These are phyloP conservation scores for Phytophthora syringae DNA, from an alignment of 352 stramenopile genomes.

Conservation along the genomic window DNA sequence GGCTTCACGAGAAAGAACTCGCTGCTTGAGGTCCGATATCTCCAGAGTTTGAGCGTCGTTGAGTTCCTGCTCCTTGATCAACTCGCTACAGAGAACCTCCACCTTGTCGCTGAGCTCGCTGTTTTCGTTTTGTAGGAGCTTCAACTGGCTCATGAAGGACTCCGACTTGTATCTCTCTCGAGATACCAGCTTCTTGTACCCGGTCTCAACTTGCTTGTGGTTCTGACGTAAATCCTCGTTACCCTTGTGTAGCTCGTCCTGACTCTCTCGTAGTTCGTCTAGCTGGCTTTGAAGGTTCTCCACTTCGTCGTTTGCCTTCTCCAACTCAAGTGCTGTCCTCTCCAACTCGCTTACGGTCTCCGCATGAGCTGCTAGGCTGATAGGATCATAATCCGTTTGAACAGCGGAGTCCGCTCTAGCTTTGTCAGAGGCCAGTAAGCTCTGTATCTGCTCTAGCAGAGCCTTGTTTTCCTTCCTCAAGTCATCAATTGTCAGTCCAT, in stretches of 20 bases:
- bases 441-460: slow-evolving; percentile 15
- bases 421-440: background rate
- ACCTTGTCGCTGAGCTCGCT: slow-evolving; percentile 50
- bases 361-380: slow-evolving; percentile 16
- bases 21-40: slow-evolving; percentile 52
- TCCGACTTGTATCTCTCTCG: slow-evolving; percentile 80
- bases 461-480: slow-evolving; percentile 36
- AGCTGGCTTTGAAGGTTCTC: slow-evolving; percentile 32
- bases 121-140: slow-evolving; percentile 74
- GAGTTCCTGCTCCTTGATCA: slow-evolving; percentile 53
- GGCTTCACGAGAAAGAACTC: slow-evolving; percentile 55
- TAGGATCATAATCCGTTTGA: slow-evolving; percentile 20
- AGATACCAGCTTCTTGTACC: slow-evolving; percentile 65
- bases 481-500: slow-evolving; percentile 27
- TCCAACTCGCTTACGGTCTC: slow-evolving; percentile 17
- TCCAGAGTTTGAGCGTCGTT: slow-evolving; percentile 46
- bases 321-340: slow-evolving; percentile 12
- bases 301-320: slow-evolving; percentile 19
- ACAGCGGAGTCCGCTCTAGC: background rate
- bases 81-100: slow-evolving; percentile 43
- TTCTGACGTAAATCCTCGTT: slow-evolving; percentile 37
- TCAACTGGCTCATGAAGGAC: slow-evolving; percentile 73
- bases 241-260: slow-evolving; percentile 38
- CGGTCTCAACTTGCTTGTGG: slow-evolving; percentile 32
- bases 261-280: slow-evolving; percentile 36